A percentile compares a stretch with the other conserved stretches of the same genome.
Evolutionary conservation across 2,329 filamentous ascomycete species (phyloP).

Genomic region (Colletotrichum shisoi): DNA sequence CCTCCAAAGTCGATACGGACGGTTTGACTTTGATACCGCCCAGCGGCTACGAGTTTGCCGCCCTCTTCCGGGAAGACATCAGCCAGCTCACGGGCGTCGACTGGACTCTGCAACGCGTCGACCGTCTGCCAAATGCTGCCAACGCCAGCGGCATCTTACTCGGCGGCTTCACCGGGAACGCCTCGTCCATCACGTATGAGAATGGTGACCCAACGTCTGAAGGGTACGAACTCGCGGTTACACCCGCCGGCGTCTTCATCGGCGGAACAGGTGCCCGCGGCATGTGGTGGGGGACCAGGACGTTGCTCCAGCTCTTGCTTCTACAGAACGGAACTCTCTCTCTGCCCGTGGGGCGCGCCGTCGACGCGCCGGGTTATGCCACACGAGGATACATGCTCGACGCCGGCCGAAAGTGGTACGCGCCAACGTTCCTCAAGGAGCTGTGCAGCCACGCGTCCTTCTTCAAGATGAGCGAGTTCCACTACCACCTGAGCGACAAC

Average conservation of each 20-base stretch:
- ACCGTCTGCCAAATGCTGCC: conserved; percentile 44
- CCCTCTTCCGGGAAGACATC: conserved; percentile 56
- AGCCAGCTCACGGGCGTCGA: conserved; percentile 50
- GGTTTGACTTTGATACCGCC: conserved; percentile 63
- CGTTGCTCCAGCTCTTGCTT: conserved; percentile 53
- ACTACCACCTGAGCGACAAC: conserved; percentile 60
- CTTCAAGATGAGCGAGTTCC: conserved; percentile 59
- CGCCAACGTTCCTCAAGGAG: conserved; percentile 50
- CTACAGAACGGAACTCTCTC: conserved; percentile 44
- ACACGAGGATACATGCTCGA: conserved; percentile 55
- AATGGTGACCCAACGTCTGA: conserved; percentile 58
- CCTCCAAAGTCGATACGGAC: conserved; percentile 51
- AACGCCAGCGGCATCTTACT: conserved; percentile 54
- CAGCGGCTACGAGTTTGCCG: conserved; percentile 57
- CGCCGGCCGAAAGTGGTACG: conserved; percentile 43
- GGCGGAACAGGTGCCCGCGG: conserved; percentile 54
- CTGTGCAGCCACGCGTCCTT: conserved; percentile 56
- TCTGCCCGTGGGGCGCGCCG: conserved; percentile 42
- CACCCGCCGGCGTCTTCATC: conserved; percentile 48
- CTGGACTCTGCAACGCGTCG: conserved; percentile 53
- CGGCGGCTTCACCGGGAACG: conserved; percentile 44
- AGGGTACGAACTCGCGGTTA: conserved; percentile 57
- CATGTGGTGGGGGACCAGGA: conserved; percentile 58
- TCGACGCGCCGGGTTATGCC: conserved; percentile 54
- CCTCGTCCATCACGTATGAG: conserved; percentile 53